Evolutionary conservation across 148 eudicot genomes (phyloP), one percentile per base, ranked within the genome.

Genomic region (Linanthus parryae): DNA sequence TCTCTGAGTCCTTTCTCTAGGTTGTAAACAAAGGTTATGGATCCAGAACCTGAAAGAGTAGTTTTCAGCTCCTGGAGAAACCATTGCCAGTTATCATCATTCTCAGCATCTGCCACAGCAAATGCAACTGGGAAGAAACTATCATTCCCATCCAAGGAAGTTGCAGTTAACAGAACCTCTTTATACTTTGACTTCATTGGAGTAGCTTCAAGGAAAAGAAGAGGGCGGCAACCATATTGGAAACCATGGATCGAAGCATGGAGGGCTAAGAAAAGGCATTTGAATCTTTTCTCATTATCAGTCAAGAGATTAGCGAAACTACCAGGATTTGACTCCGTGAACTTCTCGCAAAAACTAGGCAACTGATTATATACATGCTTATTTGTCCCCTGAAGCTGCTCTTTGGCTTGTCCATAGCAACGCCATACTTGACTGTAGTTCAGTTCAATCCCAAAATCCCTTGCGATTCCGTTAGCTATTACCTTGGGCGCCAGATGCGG

Each of bases 101-200:
- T 53, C 44, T 78, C 79, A 47, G 29, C 47, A 61, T 73, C 73
- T 5, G 73, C 79, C 47, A 78, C 37, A 34, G 71, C 59, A 44
- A 78, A 78, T 23, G 83, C 79, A 48, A 78, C 68, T 7, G 79
- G 83, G 55, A 78, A 78, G 58, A 70, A 66, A 16, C 70, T 62
- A 63, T 73, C 83, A 40, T 78, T 64, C 22, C 73, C 83, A 42
- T 78, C 83, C 16, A 70, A 29, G 8, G 83, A 71, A 51, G 68
- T 78, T 36, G 79, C 83, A 44, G 73, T 73, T 37, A 78, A 58
- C 22, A 78, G 54, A 67, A 62, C 57, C 49, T 78, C 83, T 25
- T 67, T 70, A 52, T 70, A 67, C 44, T 55, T 67, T 0, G 83
- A 78, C 50, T 40, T 66, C 33, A 78, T 57, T 52, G 67, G 40